Evolutionary conservation across 139 green algal species (phyloP), one percentile per base, ranked within the genome.

Genomic region (Chlamydomonas sp.): DNA sequence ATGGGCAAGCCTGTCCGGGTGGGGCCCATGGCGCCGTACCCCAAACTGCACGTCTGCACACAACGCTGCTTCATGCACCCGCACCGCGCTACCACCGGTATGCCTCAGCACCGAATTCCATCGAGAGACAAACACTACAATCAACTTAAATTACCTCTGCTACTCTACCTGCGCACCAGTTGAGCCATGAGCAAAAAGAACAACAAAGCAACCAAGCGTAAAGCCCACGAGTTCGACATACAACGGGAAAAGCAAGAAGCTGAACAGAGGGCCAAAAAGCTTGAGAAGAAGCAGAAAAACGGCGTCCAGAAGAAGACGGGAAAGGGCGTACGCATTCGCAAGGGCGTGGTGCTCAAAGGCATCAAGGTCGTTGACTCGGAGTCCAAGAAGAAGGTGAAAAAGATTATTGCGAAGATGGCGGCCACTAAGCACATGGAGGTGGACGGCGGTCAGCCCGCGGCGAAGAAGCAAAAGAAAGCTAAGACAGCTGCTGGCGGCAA

Each of bases 121-220:
- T 49, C 31, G 31, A 49, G 31, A 49, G 31, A 49, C 31, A 49
- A 49, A 49, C 31, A 49, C 31, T 49, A 49, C 31, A 49, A 49
- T 49, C 31, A 49, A 49, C 31, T 49, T 49, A 49, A 49, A 49
- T 49, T 49, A 49, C 31, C 31, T 49, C 31, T 49, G 31, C 31
- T 49, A 49, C 31, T 49, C 31, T 49, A 49, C 31, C 31, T 49
- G 31, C 31, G 31, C 31, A 49, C 31, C 31, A 49, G 31, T 49
- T 49, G 31, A 49, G 31, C 31, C 31, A 87, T 87, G 83, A 73
- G 59, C 15, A 87, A 87, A 14, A 87, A 87, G 83, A 87, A 87
- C 73, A 87, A 80, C 31, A 87, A 87, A 17, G 61, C 15, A 1
- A 80, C 73, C 9, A 87, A 87, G 63, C 62, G 73, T 49, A 87